These are phyloP conservation scores for Volvariella surrecta DNA, from an alignment of 1,284 basidiomycete genomes.

Conservation along the genomic window DNA sequence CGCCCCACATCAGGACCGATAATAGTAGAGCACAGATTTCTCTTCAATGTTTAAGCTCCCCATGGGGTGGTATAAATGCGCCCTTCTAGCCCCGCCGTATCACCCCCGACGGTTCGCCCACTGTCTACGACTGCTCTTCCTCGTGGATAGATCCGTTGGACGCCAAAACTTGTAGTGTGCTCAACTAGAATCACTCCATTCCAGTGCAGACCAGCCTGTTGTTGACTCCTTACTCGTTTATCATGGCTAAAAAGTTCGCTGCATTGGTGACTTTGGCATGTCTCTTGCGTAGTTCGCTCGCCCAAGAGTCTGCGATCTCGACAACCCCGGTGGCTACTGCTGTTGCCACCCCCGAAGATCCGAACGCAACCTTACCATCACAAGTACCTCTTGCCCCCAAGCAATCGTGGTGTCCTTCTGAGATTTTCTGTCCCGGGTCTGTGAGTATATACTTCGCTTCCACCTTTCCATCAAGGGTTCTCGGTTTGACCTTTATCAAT, in stretches of 20 bases:
- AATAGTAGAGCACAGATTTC: too few species aligned
- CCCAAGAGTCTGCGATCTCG: constrained; percentile 19
- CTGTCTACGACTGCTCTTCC: too few species aligned
- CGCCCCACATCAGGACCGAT: too few species aligned
- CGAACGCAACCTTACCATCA: constrained; percentile 64
- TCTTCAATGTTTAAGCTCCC: too few species aligned
- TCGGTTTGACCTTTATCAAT: not conserved
- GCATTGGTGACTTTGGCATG: constrained; percentile 16
- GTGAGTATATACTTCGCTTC: constrained; percentile 33
- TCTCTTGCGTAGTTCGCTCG: constrained; percentile 14
- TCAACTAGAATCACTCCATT: too few species aligned
- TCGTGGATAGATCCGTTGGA: too few species aligned
- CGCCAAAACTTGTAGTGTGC: too few species aligned
- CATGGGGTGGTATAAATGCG: too few species aligned
- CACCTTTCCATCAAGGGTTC: constrained; percentile 2
- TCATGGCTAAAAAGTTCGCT: constrained; percentile 10
- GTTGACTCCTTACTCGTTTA: constrained; percentile 12
- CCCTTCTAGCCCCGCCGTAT: too few species aligned
- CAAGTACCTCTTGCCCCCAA: constrained; percentile 62
- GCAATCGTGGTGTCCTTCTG: constrained; percentile 74
- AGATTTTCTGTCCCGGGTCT: constrained; percentile 76
- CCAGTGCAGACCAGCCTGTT: not conserved
- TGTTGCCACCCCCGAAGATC: constrained; percentile 34
- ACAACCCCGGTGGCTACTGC: constrained; percentile 46
- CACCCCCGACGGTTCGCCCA: too few species aligned